Evolutionary conservation across 2,329 filamentous ascomycete species (phyloP).

Genomic region (Penicillium sp.): DNA sequence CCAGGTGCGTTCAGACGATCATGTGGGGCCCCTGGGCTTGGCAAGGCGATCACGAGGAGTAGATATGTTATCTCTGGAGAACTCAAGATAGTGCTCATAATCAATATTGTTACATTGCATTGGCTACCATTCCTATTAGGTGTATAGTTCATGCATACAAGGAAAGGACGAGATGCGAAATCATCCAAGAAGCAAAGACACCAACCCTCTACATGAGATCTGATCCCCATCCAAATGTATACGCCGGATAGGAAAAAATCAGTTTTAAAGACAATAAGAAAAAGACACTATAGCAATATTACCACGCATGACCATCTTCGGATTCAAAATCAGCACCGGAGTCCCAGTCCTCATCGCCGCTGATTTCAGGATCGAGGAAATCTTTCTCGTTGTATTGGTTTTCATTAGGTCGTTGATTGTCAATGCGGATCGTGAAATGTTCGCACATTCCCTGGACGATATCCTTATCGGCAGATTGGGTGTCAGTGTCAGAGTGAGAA

Average conservation of each 20-base stretch:
- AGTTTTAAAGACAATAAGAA: background rate
- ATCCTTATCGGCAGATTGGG: background rate
- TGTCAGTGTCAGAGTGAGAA: background rate
- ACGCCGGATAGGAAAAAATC: background rate
- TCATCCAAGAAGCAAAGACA: background rate
- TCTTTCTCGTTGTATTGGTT: slow-evolving; percentile 59
- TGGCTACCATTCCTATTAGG: background rate
- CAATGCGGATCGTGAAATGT: slow-evolving; percentile 59
- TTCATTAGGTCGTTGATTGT: slow-evolving; percentile 62
- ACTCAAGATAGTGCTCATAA: background rate
- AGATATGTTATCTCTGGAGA: background rate
- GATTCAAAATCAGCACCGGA: slow-evolving; percentile 45
- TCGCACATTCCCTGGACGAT: slow-evolving; percentile 59
- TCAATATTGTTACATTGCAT: background rate
- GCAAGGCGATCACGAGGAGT: slow-evolving; percentile 19
- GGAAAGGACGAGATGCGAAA: background rate
- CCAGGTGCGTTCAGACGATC: slow-evolving; percentile 13
- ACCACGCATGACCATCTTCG: slow-evolving; percentile 26
- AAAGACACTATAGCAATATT: background rate
- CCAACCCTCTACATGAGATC: background rate
- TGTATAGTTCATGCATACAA: background rate
- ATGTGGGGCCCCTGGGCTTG: slow-evolving; percentile 20
- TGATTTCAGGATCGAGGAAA: slow-evolving; percentile 61
- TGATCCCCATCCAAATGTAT: background rate
- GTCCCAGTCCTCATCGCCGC: slow-evolving; percentile 63